Conservation (phyloP, 306 rosid species). For the Prunus padus region DNA sequence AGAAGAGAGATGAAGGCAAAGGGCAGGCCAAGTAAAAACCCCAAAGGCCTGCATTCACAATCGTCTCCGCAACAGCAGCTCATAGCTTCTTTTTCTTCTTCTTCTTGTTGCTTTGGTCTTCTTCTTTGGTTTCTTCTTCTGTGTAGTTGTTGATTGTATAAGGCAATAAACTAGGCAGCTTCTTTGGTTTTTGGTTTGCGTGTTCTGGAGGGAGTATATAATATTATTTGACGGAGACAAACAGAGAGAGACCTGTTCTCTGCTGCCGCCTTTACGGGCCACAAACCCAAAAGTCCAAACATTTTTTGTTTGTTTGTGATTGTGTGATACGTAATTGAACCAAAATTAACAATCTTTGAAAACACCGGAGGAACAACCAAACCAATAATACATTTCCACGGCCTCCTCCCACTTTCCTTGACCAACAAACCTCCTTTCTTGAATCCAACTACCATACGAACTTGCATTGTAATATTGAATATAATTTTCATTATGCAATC, state of each 20-base stretch:
- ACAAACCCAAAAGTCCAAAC: neutral
- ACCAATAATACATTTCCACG: slow-evolving; percentile 30
- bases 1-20: slow-evolving; percentile 68
- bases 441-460: neutral
- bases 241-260: slow-evolving; percentile 17
- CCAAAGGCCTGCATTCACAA: slow-evolving; percentile 69
- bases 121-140: neutral
- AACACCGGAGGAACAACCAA: neutral
- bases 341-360: slow-evolving; percentile 1
- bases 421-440: neutral
- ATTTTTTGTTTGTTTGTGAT: too few relatives aligned
- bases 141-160: neutral
- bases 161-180: neutral
- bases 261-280: slow-evolving; percentile 15
- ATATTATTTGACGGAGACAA: slow-evolving; percentile 23
- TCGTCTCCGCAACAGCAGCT: slow-evolving; percentile 64
- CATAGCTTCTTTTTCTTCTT: slow-evolving; percentile 23
- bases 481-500: neutral
- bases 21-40: slow-evolving; percentile 68
- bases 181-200: neutral
- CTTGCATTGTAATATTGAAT: neutral
- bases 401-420: neutral
- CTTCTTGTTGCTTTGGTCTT: neutral
- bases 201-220: slow-evolving; percentile 2
- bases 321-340: neutral